Conservation (phyloP, 1,284 basidiomycete species). For the Dichomitus squalens region DNA sequence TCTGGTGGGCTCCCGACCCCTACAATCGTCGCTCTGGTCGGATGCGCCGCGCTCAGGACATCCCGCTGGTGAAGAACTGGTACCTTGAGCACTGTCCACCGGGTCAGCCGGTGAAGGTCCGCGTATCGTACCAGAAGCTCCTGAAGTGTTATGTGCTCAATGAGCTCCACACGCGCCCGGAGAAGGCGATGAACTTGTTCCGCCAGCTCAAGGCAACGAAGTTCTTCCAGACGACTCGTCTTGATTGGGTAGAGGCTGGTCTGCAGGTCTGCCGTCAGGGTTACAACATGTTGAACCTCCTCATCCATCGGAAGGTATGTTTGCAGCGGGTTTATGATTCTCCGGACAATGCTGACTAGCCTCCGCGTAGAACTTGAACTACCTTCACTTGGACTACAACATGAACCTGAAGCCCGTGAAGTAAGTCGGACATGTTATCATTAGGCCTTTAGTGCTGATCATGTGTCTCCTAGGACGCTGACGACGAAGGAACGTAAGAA, state of each 20-base stretch:
- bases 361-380: constrained; percentile 82
- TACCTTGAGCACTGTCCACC: constrained; percentile 98
- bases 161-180: constrained; percentile 84
- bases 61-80: constrained; percentile 97
- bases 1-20: constrained; percentile 99
- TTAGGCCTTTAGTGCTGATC: neutral
- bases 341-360: constrained; percentile 9
- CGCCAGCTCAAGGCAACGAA: constrained; percentile 96
- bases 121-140: constrained; percentile 99
- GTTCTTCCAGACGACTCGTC: constrained; percentile 97
- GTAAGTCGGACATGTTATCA: constrained; percentile 36
- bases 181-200: constrained; percentile 98
- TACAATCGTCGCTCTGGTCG: constrained; percentile 92
- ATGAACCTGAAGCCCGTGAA: constrained; percentile 98
- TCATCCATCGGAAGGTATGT: constrained; percentile 95
- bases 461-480: constrained; percentile 67
- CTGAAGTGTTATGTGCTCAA: constrained; percentile 97
- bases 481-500: constrained; percentile 99
- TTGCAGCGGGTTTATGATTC: neutral
- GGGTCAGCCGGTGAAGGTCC: constrained; percentile 95
- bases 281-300: constrained; percentile 98
- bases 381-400: constrained; percentile 92
- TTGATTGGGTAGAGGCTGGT: constrained; percentile 99
- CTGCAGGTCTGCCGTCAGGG: constrained; percentile 98
- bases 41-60: constrained; percentile 93